phyloP scores from a whole-genome alignment of 192 early-diverging fungal species.

The Coemansia sp. region DNA sequence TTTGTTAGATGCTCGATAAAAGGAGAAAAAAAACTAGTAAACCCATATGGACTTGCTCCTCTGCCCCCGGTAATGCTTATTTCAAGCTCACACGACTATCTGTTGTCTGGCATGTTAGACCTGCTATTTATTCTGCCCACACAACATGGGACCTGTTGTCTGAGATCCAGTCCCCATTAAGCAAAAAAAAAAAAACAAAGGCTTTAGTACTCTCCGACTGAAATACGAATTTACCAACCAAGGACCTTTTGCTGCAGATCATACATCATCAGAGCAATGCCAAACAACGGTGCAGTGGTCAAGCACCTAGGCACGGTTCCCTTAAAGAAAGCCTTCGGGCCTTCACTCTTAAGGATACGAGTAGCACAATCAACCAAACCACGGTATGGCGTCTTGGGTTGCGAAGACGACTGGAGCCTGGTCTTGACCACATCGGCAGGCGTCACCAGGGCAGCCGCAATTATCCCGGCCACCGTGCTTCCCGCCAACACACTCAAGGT shows the following conservation, averaged over 20 bases:
- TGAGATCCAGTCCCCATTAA: too few species aligned
- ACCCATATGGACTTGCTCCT: too few species aligned
- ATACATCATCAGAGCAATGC: constrained; percentile 60
- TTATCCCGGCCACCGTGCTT: constrained; percentile 93
- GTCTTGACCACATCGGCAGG: constrained; percentile 86
- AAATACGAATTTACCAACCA: constrained; percentile 28
- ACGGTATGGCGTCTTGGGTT: constrained; percentile 40
- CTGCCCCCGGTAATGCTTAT: too few species aligned
- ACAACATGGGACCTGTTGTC: too few species aligned
- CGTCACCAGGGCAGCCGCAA: constrained; percentile 66
- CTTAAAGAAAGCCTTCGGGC: constrained; percentile 64
- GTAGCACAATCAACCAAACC: constrained; percentile 46
- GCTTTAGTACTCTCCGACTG: background rate
- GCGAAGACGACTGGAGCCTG: constrained; percentile 58
- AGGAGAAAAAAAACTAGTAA: too few species aligned
- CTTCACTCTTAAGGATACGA: constrained; percentile 49
- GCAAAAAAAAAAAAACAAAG: constrained; percentile 1
- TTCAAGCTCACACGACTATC: too few species aligned
- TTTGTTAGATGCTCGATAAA: too few species aligned
- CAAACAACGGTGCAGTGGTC: constrained; percentile 54
- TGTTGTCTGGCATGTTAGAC: too few species aligned
- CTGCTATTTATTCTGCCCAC: too few species aligned
- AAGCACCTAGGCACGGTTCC: constrained; percentile 52
- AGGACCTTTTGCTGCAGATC: constrained; percentile 58
- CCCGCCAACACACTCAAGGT: constrained; percentile 77